Percentiles rank a stretch among this genome's conserved stretches.
Conservation (phyloP, 108 stramenopile genomes). For the Fistulifera solaris region DNA sequence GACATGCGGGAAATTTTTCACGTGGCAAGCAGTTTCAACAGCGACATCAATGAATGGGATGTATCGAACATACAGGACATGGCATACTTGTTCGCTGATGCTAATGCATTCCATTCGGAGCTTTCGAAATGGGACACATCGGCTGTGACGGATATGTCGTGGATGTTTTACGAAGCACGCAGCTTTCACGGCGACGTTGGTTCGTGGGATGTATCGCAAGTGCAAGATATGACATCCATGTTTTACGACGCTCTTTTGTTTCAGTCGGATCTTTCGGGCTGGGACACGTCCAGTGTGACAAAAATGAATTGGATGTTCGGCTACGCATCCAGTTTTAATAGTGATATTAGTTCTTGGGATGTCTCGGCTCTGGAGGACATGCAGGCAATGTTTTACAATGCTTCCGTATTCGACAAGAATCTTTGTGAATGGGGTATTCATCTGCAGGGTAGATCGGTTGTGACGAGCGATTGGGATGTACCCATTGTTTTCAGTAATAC, state of each 20-base stretch:
- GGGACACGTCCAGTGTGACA: constrained; percentile 2
- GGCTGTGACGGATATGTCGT: constrained; percentile 6
- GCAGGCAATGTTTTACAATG: constrained; percentile 23
- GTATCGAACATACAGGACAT: constrained; percentile 13
- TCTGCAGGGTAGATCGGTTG: background rate
- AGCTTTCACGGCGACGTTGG: constrained; percentile 10
- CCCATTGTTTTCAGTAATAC: constrained; percentile 11
- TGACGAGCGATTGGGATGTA: too few relatives aligned
- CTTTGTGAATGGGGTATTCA: constrained; percentile 13
- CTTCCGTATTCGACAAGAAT: constrained; percentile 13
- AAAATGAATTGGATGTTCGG: background rate
- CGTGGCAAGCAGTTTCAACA: constrained; percentile 5
- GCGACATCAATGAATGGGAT: constrained; percentile 21
- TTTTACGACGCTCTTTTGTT: constrained; percentile 25
- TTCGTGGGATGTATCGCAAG: constrained; percentile 23
- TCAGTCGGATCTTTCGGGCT: constrained; percentile 6
- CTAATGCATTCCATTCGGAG: constrained; percentile 4
- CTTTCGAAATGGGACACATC: constrained; percentile 12
- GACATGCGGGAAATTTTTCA: constrained; percentile 8
- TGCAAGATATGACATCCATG: constrained; percentile 11
- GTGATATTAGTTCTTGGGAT: constrained; percentile 27
- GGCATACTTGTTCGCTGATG: constrained; percentile 2
- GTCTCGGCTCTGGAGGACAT: constrained; percentile 18
- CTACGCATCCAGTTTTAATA: constrained; percentile 14
- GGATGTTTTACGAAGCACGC: constrained; percentile 1